These are phyloP conservation scores for Trametes polyzona DNA, from an alignment of 1,284 basidiomycete species.

Conservation along the genomic window DNA sequence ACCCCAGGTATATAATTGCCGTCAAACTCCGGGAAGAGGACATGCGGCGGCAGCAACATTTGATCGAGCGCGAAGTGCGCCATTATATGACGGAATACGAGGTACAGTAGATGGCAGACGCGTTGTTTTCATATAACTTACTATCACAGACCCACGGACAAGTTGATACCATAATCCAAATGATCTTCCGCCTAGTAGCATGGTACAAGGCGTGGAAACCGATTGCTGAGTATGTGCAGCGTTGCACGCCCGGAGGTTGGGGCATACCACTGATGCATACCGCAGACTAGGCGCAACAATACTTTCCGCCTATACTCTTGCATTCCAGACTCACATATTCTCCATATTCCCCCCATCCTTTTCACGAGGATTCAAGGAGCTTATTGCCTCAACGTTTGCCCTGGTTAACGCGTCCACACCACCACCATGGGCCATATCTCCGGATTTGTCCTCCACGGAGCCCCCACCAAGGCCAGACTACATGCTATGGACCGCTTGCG, in stretches of 20 bases:
- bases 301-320: constrained; percentile 59
- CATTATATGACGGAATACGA: constrained; percentile 62
- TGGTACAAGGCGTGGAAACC: constrained; percentile 75
- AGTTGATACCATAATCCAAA: constrained; percentile 49
- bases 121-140: background rate
- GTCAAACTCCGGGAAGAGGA: constrained; percentile 49
- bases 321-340: constrained; percentile 74
- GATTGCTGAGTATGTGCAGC: constrained; percentile 50
- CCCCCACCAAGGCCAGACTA: constrained; percentile 38
- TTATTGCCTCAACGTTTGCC: constrained; percentile 62
- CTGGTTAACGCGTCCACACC: constrained; percentile 28
- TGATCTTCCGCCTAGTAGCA: constrained; percentile 59
- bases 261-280: constrained; percentile 9
- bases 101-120: constrained; percentile 41
- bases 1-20: background rate
- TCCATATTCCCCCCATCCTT: constrained; percentile 69
- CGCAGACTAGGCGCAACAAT: constrained; percentile 64
- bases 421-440: constrained; percentile 28
- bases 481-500: constrained; percentile 63
- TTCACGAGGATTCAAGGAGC: constrained; percentile 62
- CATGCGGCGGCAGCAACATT: constrained; percentile 58
- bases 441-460: background rate
- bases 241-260: background rate
- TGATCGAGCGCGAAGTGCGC: constrained; percentile 64
- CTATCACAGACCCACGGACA: constrained; percentile 48